A percentile compares a stretch with the other conserved stretches of the same genome.
Evolutionary conservation across 805 yeast genomes (phyloP).

Genomic region (Starmerella stigmatis): DNA sequence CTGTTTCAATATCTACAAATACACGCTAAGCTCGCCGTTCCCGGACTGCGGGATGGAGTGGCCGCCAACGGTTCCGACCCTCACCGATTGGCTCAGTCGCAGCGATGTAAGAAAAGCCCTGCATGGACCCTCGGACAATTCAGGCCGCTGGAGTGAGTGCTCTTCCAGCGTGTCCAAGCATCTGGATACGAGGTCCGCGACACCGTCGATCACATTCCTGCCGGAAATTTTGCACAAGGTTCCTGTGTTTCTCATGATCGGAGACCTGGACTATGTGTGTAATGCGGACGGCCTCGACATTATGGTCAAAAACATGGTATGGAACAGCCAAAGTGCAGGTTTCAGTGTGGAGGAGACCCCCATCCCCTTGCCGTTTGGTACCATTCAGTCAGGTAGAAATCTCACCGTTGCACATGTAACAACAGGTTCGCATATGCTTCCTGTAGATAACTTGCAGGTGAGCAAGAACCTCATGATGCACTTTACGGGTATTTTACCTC

Average conservation of each 20-base stretch:
- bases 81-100: conserved; percentile 42
- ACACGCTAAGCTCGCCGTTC: conserved; percentile 53
- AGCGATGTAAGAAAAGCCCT: conserved; percentile 41
- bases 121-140: conserved; percentile 33
- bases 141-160: conserved; percentile 65
- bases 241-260: conserved; percentile 68
- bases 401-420: conserved; percentile 63
- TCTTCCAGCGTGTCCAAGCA: conserved; percentile 43
- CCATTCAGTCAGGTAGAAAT: conserved; percentile 42
- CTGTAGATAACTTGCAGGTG: conserved; percentile 44
- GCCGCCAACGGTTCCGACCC: conserved; percentile 56
- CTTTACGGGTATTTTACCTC: not conserved
- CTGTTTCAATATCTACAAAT: conserved; percentile 80
- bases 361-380: conserved; percentile 5
- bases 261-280: conserved; percentile 82
- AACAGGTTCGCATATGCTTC: conserved; percentile 89
- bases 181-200: conserved; percentile 43
- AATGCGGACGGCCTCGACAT: conserved; percentile 66
- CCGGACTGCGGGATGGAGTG: conserved; percentile 90
- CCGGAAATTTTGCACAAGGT: conserved; percentile 50
- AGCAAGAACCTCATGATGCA: conserved; percentile 28
- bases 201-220: conserved; percentile 55
- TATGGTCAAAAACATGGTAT: conserved; percentile 48
- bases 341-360: conserved; percentile 14
- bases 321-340: conserved; percentile 43